Evolutionary conservation across 2,329 filamentous ascomycete genomes (phyloP).

Genomic region (Scedosporium apiospermum): DNA sequence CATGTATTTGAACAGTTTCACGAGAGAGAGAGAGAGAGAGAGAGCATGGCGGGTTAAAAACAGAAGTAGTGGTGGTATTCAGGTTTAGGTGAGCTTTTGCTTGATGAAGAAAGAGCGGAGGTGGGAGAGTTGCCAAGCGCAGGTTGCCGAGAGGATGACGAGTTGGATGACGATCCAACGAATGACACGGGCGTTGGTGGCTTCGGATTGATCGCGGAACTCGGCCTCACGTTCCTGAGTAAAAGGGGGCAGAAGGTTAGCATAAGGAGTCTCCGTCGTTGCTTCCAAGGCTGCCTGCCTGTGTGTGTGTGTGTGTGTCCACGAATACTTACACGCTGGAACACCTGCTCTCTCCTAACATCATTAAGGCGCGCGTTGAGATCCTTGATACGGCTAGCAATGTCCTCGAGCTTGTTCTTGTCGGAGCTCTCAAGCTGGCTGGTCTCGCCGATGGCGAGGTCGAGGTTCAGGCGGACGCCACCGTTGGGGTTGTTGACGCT

Average conservation of each 20-base stretch:
- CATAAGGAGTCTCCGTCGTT: not conserved
- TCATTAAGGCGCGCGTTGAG: conserved; percentile 80
- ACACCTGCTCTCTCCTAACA: conserved; percentile 88
- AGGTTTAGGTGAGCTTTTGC: conserved; percentile 83
- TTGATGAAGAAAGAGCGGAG: conserved; percentile 98
- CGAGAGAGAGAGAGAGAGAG: not conserved
- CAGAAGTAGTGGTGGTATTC: not conserved
- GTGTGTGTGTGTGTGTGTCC: not conserved
- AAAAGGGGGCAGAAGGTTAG: conserved; percentile 1
- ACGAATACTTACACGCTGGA: conserved; percentile 63
- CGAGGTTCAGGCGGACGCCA: conserved; percentile 74
- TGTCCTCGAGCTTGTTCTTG: conserved; percentile 85
- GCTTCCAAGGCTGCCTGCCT: not conserved
- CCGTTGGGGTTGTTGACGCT: conserved; percentile 55
- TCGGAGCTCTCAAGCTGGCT: conserved; percentile 89
- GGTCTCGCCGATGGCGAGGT: conserved; percentile 90
- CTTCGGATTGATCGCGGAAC: conserved; percentile 95
- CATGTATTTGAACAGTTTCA: not conserved
- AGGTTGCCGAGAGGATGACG: conserved; percentile 73
- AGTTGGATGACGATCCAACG: conserved; percentile 92
- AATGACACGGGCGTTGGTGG: conserved; percentile 82
- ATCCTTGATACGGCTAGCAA: conserved; percentile 81
- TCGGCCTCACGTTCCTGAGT: conserved; percentile 87
- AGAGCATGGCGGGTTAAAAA: not conserved
- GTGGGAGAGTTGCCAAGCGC: conserved; percentile 95